Percentiles rank a stretch among this genome's conserved stretches.
Evolutionary conservation across 495 filamentous ascomycete species (phyloP).

Genomic region (Trichoderma asperelloides): DNA sequence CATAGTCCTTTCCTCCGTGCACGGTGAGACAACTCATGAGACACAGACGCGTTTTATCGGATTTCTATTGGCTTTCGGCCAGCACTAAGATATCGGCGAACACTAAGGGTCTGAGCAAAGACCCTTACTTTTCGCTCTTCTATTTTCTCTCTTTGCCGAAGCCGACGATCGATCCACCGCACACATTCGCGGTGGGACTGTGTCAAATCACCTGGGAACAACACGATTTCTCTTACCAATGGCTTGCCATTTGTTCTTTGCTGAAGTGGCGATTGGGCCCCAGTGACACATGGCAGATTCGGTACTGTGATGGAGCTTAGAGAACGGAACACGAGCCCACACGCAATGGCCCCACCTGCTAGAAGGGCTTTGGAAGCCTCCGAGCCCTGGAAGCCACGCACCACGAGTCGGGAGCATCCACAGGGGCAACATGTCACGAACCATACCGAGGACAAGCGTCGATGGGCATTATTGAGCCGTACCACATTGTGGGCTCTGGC

Average conservation of each 20-base stretch:
- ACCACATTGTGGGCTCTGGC: not conserved
- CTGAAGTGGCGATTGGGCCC: not conserved
- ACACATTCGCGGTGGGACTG: not conserved
- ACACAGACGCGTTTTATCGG: not conserved
- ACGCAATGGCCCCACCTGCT: not conserved
- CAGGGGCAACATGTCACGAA: not conserved
- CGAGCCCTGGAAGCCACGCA: not conserved
- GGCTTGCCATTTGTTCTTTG: not conserved
- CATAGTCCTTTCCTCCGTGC: not conserved
- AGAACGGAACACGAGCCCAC: not conserved
- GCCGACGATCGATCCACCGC: not conserved
- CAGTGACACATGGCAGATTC: slow-evolving; percentile 1
- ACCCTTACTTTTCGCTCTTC: not conserved
- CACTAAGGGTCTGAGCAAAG: not conserved
- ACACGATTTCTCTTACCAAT: not conserved
- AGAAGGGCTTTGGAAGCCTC: slow-evolving; percentile 3
- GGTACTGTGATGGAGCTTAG: not conserved
- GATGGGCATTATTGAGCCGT: not conserved
- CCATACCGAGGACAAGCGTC: not conserved
- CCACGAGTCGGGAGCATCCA: not conserved
- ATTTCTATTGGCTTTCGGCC: not conserved
- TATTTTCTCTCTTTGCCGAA: not conserved
- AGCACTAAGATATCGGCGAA: not conserved
- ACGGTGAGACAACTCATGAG: not conserved
- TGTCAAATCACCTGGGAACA: not conserved